Conservation (phyloP, 108 stramenopile species). For the Pseudonitzschia multiseries region DNA sequence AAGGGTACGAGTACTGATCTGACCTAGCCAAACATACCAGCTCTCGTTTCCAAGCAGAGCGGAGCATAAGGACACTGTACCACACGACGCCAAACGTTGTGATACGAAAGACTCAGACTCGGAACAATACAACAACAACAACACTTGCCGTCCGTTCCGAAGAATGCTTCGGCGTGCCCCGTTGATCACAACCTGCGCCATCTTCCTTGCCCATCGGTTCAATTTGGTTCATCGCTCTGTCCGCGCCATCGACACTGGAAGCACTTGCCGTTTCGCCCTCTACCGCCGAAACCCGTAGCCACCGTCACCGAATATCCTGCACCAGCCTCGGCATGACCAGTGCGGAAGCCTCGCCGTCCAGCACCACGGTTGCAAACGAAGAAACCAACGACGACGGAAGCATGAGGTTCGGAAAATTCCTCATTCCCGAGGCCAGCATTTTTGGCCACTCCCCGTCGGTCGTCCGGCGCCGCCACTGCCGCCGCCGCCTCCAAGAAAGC, state of each 20-base stretch:
- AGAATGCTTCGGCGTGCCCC: not conserved
- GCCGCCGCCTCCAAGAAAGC: not conserved
- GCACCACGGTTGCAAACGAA: too few relatives aligned
- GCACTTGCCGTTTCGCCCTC: not conserved
- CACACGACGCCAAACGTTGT: too few relatives aligned
- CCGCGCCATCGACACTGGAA: not conserved
- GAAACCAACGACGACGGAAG: not conserved
- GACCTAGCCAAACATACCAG: too few relatives aligned
- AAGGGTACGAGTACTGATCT: too few relatives aligned
- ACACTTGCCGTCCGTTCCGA: not conserved
- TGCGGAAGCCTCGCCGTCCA: not conserved
- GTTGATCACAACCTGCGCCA: not conserved
- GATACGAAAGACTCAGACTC: not conserved
- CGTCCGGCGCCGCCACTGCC: constrained; percentile 8
- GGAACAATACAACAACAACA: not conserved
- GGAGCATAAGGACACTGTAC: too few relatives aligned
- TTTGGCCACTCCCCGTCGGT: constrained; percentile 56
- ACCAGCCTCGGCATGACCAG: not conserved
- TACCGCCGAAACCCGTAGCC: not conserved
- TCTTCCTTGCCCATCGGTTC: not conserved
- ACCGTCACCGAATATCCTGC: not conserved
- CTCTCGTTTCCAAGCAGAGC: too few relatives aligned
- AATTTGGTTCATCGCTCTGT: not conserved
- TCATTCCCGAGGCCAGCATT: constrained; percentile 59
- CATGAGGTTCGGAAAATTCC: constrained; percentile 70